phyloP scores from a whole-genome alignment of 345 rosid genomes.

The Carallia brachiata region DNA sequence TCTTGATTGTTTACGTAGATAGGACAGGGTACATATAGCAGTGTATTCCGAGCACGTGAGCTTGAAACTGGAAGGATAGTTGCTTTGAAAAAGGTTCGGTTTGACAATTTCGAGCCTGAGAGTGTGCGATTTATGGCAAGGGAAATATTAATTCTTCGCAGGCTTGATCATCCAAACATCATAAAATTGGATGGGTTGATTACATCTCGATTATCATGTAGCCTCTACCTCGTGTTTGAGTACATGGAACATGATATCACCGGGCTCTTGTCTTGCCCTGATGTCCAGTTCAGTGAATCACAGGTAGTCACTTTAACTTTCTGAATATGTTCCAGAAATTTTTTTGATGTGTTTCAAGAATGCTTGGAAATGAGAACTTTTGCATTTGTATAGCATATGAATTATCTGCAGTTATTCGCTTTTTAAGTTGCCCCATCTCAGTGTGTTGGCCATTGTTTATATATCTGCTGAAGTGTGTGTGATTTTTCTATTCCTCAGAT shows the following conservation, averaged over 20 bases:
- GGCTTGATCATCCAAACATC: slow-evolving; percentile 88
- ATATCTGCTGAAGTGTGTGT: background rate
- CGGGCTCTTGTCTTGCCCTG: slow-evolving; percentile 82
- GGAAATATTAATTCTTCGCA: slow-evolving; percentile 85
- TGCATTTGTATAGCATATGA: background rate
- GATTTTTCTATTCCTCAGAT: slow-evolving; percentile 43
- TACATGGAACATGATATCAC: slow-evolving; percentile 99
- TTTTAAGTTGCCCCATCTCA: background rate
- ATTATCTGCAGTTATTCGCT: background rate
- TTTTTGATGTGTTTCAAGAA: background rate
- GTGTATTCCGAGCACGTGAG: slow-evolving; percentile 88
- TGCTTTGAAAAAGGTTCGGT: slow-evolving; percentile 93
- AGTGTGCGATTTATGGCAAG: slow-evolving; percentile 98
- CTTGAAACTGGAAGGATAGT: slow-evolving; percentile 76
- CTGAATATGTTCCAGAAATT: background rate
- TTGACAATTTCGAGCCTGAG: slow-evolving; percentile 96
- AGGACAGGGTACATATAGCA: slow-evolving; percentile 97
- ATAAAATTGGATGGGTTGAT: slow-evolving; percentile 86
- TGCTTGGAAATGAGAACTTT: background rate
- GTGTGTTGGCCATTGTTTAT: background rate
- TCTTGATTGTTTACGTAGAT: slow-evolving; percentile 48
- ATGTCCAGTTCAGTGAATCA: slow-evolving; percentile 71
- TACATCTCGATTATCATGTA: slow-evolving; percentile 78
- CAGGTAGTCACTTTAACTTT: slow-evolving; percentile 57
- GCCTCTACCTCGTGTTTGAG: slow-evolving; percentile 90